Percentiles rank a stretch among this genome's conserved stretches.
These are phyloP conservation scores for Reticulascus tulasneorum DNA, from an alignment of 2,329 filamentous ascomycete species.

Conservation along the genomic window DNA sequence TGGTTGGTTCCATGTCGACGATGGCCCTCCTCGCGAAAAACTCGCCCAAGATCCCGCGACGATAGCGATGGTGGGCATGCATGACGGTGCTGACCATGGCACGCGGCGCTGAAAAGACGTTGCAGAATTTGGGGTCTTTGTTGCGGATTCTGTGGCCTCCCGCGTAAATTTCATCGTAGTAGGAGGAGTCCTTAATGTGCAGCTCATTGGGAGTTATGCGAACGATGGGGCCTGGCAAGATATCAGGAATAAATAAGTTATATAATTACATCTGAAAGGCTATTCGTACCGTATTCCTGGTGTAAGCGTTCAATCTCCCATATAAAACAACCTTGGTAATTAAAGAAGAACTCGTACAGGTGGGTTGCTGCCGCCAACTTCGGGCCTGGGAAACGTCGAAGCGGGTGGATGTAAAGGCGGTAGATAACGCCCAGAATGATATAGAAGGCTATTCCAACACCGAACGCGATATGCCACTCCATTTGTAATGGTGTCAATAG, in stretches of 20 bases:
- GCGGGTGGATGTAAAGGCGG: conserved; percentile 23
- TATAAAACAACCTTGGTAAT: no score
- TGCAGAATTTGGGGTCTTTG: conserved; percentile 4
- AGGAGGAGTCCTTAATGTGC: conserved; percentile 22
- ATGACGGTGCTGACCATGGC: conserved; percentile 10
- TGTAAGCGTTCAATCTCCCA: conserved; percentile 23
- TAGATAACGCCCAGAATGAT: conserved; percentile 13
- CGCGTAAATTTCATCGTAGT: conserved; percentile 21
- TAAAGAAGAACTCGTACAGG: conserved; percentile 24
- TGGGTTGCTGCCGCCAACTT: conserved; percentile 21
- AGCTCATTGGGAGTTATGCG: conserved; percentile 28
- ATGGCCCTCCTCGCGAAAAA: conserved; percentile 22
- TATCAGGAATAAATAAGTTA: neutral
- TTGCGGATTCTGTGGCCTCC: conserved; percentile 9
- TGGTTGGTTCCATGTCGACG: conserved; percentile 11
- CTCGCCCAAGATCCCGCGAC: conserved; percentile 14
- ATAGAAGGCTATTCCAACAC: no score
- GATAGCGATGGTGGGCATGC: conserved; percentile 12
- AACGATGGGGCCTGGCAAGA: conserved; percentile 24
- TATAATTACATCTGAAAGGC: neutral
- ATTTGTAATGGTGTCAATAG: no score
- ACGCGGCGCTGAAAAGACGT: conserved; percentile 7
- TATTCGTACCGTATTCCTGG: conserved; percentile 21
- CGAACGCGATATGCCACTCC: no score
- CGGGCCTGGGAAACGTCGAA: conserved; percentile 24